Evolutionary conservation across 139 green algal genomes (phyloP), one percentile per base, ranked within the genome.

Genomic region (Chlamydomonas asymmetrica): DNA sequence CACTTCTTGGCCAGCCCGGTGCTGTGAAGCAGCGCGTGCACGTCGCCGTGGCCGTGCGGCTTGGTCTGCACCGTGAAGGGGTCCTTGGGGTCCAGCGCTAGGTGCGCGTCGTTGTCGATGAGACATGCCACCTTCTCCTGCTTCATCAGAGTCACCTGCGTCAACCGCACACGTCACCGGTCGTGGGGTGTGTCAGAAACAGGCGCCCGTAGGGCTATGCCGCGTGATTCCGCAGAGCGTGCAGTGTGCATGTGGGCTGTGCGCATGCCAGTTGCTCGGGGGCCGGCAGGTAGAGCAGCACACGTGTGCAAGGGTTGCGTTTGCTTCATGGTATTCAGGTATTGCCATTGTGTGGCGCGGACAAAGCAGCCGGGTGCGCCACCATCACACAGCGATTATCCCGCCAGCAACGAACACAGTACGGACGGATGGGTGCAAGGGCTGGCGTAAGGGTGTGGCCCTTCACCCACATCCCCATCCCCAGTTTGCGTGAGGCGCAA

Each of bases 91-190:
- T 96, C 87, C 48, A 98, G 80, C 0, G 94, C 93, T 41, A 99
- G 86, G 67, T 86, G 80, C 7, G 93, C 96, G 43, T 93, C 84
- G 68, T 91, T 94, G 87, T 99, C 94, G 32, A 71, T 75, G 29
- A 99, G 87, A 82, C 96, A 99, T 0, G 96, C 90, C 63, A 99
- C 96, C 83, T 99, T 99, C 75, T 98, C 96, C 83, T 99, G 95
- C 84, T 98, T 99, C 16, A 99, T 80, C 3, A 99, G 88, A 5
- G 74, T 88, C 35, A 98, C 63, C 88, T 97, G 91, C 20, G 23
- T 8, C 29, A 54, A 48, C 38, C 31, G 38, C 39, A 60, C 6
- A 54, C 35, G 23, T 35, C 10, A 39, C 6, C 29, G 29, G 31
- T 6, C 6, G 25, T 43, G 29, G 2, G 25, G 62, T 68, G 13